Percentiles rank a stretch among this genome's conserved stretches.
phyloP scores from a whole-genome alignment of 208 protist species.

The Leishmania mexicana region DNA sequence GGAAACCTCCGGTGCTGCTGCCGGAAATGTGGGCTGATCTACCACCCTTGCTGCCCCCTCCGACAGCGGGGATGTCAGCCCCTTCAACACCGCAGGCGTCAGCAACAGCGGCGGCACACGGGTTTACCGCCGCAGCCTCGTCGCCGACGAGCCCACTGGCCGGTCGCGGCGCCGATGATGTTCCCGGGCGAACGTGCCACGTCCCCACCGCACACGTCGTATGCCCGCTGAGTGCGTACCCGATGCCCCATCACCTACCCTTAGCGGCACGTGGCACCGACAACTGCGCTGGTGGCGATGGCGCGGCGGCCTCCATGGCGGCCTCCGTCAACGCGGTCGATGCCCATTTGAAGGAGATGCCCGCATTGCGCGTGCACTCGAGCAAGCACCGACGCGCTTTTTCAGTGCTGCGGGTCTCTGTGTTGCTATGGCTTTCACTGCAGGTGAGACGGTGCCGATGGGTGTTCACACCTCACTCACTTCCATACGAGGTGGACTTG shows the following conservation, averaged over 20 bases:
- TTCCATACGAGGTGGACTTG: slow-evolving; percentile 21
- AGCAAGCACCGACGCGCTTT: slow-evolving; percentile 47
- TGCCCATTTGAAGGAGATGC: neutral
- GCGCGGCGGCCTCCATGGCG: neutral
- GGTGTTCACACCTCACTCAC: slow-evolving; percentile 26
- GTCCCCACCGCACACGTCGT: neutral
- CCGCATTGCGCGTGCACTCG: slow-evolving; percentile 18
- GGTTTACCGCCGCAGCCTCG: neutral
- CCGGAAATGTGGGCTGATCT: slow-evolving; percentile 25
- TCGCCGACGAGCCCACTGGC: no score
- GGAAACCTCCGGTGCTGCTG: slow-evolving; percentile 33
- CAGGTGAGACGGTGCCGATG: slow-evolving; percentile 47
- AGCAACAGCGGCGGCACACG: neutral
- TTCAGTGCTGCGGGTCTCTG: slow-evolving; percentile 53
- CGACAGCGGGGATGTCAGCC: neutral
- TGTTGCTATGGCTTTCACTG: slow-evolving; percentile 53
- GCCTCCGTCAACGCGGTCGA: neutral
- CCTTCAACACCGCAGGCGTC: neutral
- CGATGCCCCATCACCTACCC: neutral
- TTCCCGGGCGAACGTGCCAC: neutral
- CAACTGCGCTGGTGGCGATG: neutral
- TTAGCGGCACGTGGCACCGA: neutral
- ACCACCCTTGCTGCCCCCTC: neutral
- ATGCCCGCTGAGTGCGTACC: neutral
- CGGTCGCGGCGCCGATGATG: no score